Conservation (phyloP, 2,329 filamentous ascomycete genomes). For the Ophiostoma fasciatum region DNA sequence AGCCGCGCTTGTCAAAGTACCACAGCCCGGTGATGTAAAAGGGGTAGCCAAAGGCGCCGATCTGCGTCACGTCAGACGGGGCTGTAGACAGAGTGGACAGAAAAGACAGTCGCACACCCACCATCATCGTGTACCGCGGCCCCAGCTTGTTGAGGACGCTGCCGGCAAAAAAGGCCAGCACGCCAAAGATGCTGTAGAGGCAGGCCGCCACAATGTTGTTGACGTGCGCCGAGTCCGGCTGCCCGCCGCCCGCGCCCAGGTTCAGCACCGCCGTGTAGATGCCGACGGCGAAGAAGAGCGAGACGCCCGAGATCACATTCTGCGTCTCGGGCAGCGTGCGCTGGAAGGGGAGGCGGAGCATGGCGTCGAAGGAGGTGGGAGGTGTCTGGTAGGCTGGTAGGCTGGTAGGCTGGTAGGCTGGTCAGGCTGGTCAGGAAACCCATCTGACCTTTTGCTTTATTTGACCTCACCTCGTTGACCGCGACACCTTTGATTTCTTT, state of each 20-base stretch:
- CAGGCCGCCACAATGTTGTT: not conserved
- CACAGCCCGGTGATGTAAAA: not conserved
- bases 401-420: no score
- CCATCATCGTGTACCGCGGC: not conserved
- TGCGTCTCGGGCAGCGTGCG: not conserved
- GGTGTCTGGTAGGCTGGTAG: no score
- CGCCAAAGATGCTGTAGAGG: not conserved
- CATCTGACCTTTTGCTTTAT: no score
- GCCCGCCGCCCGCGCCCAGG: not conserved
- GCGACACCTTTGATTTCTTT: no score
- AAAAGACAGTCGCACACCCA: not conserved
- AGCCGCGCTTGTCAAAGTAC: not conserved
- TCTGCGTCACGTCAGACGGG: no score
- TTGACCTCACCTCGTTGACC: no score
- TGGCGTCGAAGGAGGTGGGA: no score
- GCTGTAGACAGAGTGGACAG: no score
- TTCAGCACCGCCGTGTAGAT: not conserved
- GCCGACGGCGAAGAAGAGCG: not conserved
- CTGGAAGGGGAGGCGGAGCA: no score
- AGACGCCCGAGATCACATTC: not conserved
- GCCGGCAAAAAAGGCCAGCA: not conserved
- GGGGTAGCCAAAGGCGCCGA: not conserved
- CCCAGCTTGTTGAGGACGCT: not conserved
- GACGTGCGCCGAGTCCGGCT: not conserved
- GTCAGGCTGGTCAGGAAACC: no score